A percentile compares a stretch with the other conserved stretches of the same genome.
phyloP scores from a whole-genome alignment of 2,329 filamentous ascomycete genomes.

The Chaetomiaceae sp. region DNA sequence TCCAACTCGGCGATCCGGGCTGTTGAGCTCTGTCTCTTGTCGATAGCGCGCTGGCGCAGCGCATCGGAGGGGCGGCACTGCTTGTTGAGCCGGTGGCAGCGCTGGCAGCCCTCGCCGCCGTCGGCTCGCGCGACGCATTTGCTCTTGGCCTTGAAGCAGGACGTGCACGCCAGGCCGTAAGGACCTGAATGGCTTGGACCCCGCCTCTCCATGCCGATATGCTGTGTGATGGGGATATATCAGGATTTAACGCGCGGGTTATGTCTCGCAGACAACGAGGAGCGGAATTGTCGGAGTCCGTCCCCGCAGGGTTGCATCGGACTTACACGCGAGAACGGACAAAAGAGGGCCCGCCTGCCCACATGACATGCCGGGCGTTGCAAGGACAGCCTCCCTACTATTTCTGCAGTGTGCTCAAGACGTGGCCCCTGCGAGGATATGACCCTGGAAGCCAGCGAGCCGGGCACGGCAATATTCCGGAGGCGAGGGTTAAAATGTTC shows the following conservation, averaged over 20 bases:
- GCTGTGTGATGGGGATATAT: no score
- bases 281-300: slow-evolving; percentile 1
- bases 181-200: neutral
- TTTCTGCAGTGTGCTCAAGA: no score
- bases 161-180: neutral
- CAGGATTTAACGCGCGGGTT: no score
- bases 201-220: neutral
- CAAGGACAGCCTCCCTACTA: no score
- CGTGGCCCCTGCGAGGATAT: no score
- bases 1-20: slow-evolving; percentile 32
- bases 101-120: neutral
- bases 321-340: neutral
- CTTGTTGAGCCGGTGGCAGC: neutral
- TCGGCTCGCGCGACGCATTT: neutral
- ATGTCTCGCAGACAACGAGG: neutral
- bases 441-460: no score
- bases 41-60: neutral
- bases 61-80: neutral
- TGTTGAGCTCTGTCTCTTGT: slow-evolving; percentile 26
- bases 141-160: neutral
- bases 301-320: neutral
- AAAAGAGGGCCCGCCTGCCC: neutral
- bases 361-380: no score
- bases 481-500: no score
- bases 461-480: no score